These are phyloP conservation scores for Candida bentonensis DNA, from an alignment of 805 yeast species.

Conservation along the genomic window DNA sequence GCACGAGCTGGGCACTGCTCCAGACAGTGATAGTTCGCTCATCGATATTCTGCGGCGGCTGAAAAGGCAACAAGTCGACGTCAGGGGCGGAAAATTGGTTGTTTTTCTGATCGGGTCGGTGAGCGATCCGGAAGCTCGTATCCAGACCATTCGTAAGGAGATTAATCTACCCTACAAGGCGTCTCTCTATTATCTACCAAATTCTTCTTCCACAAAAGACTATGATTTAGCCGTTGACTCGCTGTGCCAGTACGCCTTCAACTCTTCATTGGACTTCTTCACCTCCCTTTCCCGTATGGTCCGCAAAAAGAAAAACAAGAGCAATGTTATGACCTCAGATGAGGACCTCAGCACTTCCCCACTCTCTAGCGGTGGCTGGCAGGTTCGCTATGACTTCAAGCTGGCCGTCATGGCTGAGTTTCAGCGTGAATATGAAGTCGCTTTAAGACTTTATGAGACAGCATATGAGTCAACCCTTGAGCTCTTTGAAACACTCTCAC, in stretches of 20 bases:
- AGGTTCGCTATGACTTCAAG: constrained; percentile 34
- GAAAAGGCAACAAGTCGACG: background rate
- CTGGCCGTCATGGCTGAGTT: constrained; percentile 34
- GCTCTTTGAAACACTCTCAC: constrained; percentile 16
- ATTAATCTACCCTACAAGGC: constrained; percentile 30
- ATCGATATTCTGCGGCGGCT: constrained; percentile 4
- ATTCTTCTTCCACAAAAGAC: constrained; percentile 26
- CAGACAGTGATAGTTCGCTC: constrained; percentile 18
- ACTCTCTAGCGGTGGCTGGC: constrained; percentile 26
- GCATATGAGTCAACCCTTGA: constrained; percentile 35
- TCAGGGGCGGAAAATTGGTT: background rate
- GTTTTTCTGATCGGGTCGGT: background rate
- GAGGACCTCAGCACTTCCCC: constrained; percentile 6
- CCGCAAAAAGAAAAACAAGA: background rate
- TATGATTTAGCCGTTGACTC: constrained; percentile 24
- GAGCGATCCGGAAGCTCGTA: background rate
- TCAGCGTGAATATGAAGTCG: constrained; percentile 29
- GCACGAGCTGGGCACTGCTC: constrained; percentile 23
- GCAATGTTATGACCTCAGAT: background rate
- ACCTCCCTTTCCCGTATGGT: background rate
- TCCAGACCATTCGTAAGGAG: constrained; percentile 21
- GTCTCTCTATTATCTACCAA: constrained; percentile 29
- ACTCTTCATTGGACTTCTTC: constrained; percentile 30
- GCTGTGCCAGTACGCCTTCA: constrained; percentile 25
- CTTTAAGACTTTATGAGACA: constrained; percentile 33